A percentile compares a stretch with the other conserved stretches of the same genome.
These are phyloP conservation scores for Scedosporium aurantiacum DNA, from an alignment of 2,329 filamentous ascomycete species.

Conservation along the genomic window DNA sequence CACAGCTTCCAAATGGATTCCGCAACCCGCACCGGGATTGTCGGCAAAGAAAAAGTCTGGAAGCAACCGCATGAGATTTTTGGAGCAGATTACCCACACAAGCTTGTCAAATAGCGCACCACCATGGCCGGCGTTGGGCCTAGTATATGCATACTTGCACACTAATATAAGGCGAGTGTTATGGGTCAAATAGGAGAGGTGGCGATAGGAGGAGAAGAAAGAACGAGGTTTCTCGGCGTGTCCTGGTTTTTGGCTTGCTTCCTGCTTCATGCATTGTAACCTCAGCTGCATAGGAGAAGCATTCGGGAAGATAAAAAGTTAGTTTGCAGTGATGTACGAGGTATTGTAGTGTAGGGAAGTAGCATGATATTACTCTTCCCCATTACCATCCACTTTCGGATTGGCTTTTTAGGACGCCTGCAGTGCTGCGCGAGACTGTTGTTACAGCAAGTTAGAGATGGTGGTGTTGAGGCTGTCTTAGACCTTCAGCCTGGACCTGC, in stretches of 20 bases:
- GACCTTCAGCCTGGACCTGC: not conserved
- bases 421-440: not conserved
- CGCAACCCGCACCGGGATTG: not conserved
- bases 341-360: too few species aligned
- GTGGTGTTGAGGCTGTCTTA: not conserved
- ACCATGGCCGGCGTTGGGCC: not conserved
- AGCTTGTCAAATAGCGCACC: not conserved
- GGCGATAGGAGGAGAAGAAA: not conserved
- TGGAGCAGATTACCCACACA: not conserved
- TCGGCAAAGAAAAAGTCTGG: not conserved
- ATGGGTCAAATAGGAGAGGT: not conserved
- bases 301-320: not conserved
- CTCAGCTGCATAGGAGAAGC: not conserved
- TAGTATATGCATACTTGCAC: not conserved
- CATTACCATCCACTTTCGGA: not conserved
- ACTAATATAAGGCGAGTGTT: too few species aligned
- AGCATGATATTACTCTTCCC: not conserved
- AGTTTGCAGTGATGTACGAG: not conserved
- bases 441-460: not conserved
- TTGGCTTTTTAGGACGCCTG: not conserved
- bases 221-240: not conserved
- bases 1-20: not conserved
- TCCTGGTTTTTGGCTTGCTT: not conserved
- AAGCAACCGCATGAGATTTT: not conserved
- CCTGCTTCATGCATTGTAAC: not conserved